phyloP scores from a whole-genome alignment of 352 stramenopile genomes.

The Phytophthora syringae region DNA sequence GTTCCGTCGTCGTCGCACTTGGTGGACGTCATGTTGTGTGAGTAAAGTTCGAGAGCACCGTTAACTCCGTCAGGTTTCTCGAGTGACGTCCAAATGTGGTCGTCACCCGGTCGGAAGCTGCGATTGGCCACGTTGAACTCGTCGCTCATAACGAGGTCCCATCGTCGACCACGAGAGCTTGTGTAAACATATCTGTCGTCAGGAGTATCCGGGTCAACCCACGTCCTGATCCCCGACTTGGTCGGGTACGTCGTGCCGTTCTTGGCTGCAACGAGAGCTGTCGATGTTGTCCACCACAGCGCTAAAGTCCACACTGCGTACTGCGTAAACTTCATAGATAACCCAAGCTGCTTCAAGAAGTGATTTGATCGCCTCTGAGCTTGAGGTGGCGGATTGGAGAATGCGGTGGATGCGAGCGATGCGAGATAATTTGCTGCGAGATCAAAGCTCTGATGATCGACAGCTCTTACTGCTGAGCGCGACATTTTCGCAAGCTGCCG shows the following conservation, averaged over 20 bases:
- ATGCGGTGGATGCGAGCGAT: conserved; percentile 5
- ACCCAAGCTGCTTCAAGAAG: background rate
- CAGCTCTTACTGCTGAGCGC: conserved; percentile 8
- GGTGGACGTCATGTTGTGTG: too few relatives aligned
- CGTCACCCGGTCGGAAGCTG: conserved; percentile 86
- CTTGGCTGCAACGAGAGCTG: conserved; percentile 7
- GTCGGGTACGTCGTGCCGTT: conserved; percentile 30
- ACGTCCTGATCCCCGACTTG: conserved; percentile 45
- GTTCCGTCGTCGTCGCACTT: too few relatives aligned
- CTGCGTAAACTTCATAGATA: conserved; percentile 12
- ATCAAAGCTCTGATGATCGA: background rate
- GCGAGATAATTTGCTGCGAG: background rate
- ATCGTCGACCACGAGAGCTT: conserved; percentile 54
- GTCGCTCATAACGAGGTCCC: conserved; percentile 77
- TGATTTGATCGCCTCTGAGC: conserved; percentile 2
- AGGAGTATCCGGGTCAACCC: conserved; percentile 62
- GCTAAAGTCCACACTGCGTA: conserved; percentile 15
- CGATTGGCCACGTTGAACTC: conserved; percentile 66
- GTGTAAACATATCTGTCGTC: conserved; percentile 38
- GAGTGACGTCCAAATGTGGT: too few relatives aligned
- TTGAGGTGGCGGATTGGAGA: conserved; percentile 22
- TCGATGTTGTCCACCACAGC: conserved; percentile 10
- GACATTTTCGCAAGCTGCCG: conserved; percentile 13
- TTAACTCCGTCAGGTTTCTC: too few relatives aligned
- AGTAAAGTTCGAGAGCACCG: too few relatives aligned